These are phyloP conservation scores for Parmales sp. DNA, from an alignment of 108 stramenopile species.

Conservation along the genomic window DNA sequence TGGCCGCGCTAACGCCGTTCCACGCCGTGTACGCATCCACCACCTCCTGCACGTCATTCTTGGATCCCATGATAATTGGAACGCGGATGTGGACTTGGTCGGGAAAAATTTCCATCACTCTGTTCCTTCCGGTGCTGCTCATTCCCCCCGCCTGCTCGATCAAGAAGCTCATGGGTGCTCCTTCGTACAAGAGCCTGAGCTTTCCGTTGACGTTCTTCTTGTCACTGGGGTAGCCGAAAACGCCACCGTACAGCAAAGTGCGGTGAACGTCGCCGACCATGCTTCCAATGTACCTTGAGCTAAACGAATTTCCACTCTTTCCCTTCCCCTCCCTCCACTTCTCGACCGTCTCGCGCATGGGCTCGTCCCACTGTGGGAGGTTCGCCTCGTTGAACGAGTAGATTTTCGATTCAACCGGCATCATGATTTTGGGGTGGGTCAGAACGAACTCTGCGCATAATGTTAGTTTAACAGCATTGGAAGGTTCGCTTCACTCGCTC, in stretches of 20 bases:
- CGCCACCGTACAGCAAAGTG: slow-evolving; percentile 43
- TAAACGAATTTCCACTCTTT: slow-evolving; percentile 24
- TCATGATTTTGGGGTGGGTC: slow-evolving; percentile 43
- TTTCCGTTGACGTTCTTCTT: slow-evolving; percentile 36
- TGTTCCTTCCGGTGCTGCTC: slow-evolving; percentile 20
- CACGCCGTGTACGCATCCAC: slow-evolving; percentile 51
- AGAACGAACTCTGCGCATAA: slow-evolving; percentile 46
- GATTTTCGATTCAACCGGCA: slow-evolving; percentile 38
- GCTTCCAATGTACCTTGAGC: slow-evolving; percentile 39
- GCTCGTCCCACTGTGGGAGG: slow-evolving; percentile 24
- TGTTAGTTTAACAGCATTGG: no score
- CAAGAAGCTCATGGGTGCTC: slow-evolving; percentile 35
- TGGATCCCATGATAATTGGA: slow-evolving; percentile 44
- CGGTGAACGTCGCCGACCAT: slow-evolving; percentile 27
- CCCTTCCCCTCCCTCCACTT: slow-evolving; percentile 24
- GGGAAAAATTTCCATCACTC: slow-evolving; percentile 29
- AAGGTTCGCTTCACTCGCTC: background rate
- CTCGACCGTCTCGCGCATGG: slow-evolving; percentile 26
- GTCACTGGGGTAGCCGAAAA: slow-evolving; percentile 43
- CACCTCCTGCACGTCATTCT: slow-evolving; percentile 58
- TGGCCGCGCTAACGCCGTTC: no score
- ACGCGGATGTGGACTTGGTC: slow-evolving; percentile 35
- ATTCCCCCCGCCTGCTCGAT: slow-evolving; percentile 37
- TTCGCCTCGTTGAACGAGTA: slow-evolving; percentile 50
- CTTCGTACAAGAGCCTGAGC: slow-evolving; percentile 44